A percentile compares a stretch with the other conserved stretches of the same genome.
These are phyloP conservation scores for Mycosarcoma maydis DNA, from an alignment of 1,284 basidiomycete species.

Conservation along the genomic window DNA sequence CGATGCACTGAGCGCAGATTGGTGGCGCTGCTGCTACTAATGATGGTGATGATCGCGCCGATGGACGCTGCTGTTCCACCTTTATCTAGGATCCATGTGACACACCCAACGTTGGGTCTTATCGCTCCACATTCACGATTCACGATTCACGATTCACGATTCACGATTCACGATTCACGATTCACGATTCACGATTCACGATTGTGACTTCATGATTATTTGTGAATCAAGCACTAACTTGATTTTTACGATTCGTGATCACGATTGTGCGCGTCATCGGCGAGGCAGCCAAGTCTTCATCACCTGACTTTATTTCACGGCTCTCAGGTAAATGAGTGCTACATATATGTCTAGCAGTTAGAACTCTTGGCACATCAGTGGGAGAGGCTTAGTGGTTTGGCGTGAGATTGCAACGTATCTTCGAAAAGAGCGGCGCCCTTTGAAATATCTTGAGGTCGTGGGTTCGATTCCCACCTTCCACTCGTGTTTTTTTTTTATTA, in stretches of 20 bases:
- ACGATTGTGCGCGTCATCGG: constrained; percentile 28
- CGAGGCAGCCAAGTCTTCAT: background rate
- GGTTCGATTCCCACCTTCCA: constrained; percentile 59
- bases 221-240: too few relatives aligned
- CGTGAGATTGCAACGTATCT: constrained; percentile 54
- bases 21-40: too few relatives aligned
- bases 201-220: too few relatives aligned
- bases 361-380: constrained; percentile 4
- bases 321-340: background rate
- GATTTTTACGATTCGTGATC: too few relatives aligned
- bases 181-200: too few relatives aligned
- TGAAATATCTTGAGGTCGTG: constrained; percentile 51
- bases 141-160: too few relatives aligned
- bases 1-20: too few relatives aligned
- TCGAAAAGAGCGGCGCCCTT: constrained; percentile 8
- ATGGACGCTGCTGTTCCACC: too few relatives aligned
- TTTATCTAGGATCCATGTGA: too few relatives aligned
- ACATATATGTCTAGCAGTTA: background rate
- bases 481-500: constrained; percentile 17
- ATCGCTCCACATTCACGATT: constrained; percentile 43
- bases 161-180: too few relatives aligned
- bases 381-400: constrained; percentile 61
- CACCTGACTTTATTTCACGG: background rate
- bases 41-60: background rate
- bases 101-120: too few relatives aligned